phyloP scores from a whole-genome alignment of 176 grass and related monocot genomes.

The Poa pratensis region DNA sequence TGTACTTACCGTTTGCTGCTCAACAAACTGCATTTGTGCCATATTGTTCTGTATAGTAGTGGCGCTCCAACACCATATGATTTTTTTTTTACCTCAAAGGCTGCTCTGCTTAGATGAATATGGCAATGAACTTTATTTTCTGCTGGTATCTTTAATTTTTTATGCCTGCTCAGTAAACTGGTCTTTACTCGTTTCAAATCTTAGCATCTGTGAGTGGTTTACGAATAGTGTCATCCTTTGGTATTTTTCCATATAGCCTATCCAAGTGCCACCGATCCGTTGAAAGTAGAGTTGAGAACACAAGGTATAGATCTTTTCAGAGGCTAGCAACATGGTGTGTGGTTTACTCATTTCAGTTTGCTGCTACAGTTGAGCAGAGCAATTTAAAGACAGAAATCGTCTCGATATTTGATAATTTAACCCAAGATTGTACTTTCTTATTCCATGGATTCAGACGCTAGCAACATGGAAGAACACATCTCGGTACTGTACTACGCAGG shows the following conservation, averaged over 20 bases:
- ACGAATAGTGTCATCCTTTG: constrained; percentile 81
- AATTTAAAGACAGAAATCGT: constrained; percentile 83
- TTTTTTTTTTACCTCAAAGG: background rate
- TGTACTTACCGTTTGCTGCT: background rate
- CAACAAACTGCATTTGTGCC: background rate
- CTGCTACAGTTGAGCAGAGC: constrained; percentile 70
- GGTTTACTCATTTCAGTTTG: constrained; percentile 61
- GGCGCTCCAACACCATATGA: background rate
- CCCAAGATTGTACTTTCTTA: constrained; percentile 72
- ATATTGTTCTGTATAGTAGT: background rate
- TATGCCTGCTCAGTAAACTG: background rate
- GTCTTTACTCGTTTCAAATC: constrained; percentile 51
- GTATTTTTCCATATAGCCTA: constrained; percentile 89
- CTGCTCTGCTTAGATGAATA: background rate
- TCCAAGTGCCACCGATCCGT: too few species aligned
- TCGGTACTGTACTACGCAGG: too few species aligned
- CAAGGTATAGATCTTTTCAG: too few species aligned
- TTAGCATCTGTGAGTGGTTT: constrained; percentile 85
- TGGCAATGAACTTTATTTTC: background rate
- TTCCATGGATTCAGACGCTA: too few species aligned
- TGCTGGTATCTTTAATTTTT: background rate
- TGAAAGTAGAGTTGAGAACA: constrained; percentile 30
- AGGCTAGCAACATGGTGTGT: too few species aligned
- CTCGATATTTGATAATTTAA: constrained; percentile 88
- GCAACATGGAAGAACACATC: too few species aligned